Evolutionary conservation across 1,284 basidiomycete species (phyloP).

Genomic region (Trichosporon coremiiforme): DNA sequence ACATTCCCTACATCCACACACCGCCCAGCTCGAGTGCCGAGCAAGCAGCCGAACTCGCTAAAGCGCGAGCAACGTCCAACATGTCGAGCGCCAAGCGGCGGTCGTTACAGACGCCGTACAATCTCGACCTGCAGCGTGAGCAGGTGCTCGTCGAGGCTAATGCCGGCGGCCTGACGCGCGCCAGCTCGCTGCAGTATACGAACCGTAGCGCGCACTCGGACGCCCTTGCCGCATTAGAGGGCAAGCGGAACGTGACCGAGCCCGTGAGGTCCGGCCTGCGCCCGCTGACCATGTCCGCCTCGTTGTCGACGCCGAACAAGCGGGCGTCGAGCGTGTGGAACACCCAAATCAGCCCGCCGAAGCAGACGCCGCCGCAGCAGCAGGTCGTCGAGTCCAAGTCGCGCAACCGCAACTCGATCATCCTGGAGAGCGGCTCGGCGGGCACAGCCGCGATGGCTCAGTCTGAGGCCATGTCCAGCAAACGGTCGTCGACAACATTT

Average conservation of each 20-base stretch:
- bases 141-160: slow-evolving; percentile 21
- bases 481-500: slow-evolving; percentile 17
- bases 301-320: slow-evolving; percentile 8
- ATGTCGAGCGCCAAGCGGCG: slow-evolving; percentile 32
- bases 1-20: slow-evolving; percentile 31
- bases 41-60: slow-evolving; percentile 26
- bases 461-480: slow-evolving; percentile 12
- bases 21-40: slow-evolving; percentile 26
- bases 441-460: not conserved
- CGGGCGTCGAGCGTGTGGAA: not conserved
- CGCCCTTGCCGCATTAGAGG: not conserved
- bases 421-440: not conserved
- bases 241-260: not conserved
- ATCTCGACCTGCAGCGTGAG: slow-evolving; percentile 20
- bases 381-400: not conserved
- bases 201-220: slow-evolving; percentile 8
- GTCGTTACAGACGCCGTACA: slow-evolving; percentile 25
- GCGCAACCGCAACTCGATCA: slow-evolving; percentile 10
- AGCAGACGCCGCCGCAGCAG: not conserved
- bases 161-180: slow-evolving; percentile 24
- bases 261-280: slow-evolving; percentile 22
- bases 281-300: slow-evolving; percentile 3
- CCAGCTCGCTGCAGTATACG: slow-evolving; percentile 23
- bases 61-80: slow-evolving; percentile 27
- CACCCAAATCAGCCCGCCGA: slow-evolving; percentile 3